Evolutionary conservation across 176 grass and related monocot species (phyloP).

Genomic region (Oryza brachyantha): DNA sequence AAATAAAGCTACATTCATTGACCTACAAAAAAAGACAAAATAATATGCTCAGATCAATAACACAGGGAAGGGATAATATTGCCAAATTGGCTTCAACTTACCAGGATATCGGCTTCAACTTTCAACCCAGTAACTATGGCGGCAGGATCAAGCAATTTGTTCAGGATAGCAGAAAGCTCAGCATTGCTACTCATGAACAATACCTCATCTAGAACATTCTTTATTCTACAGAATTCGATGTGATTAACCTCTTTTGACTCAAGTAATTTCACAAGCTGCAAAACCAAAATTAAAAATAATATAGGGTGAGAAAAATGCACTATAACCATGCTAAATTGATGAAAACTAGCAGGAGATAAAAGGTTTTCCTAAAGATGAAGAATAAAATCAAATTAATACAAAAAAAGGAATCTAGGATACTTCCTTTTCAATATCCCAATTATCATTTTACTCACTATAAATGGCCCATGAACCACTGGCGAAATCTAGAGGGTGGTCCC

Average conservation of each 20-base stretch:
- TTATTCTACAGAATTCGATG: slow-evolving; percentile 94
- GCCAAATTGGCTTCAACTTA: slow-evolving; percentile 38
- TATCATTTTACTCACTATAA: slow-evolving; percentile 1
- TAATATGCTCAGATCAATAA: slow-evolving; percentile 9
- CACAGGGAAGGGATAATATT: not conserved
- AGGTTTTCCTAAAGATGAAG: slow-evolving; percentile 12
- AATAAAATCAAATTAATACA: not conserved
- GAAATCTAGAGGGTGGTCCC: no score
- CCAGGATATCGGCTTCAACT: slow-evolving; percentile 75
- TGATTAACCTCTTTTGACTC: slow-evolving; percentile 97
- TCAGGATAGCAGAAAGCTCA: slow-evolving; percentile 71
- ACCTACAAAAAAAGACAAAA: slow-evolving; percentile 49
- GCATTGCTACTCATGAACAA: slow-evolving; percentile 67
- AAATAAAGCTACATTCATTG: slow-evolving; percentile 77
- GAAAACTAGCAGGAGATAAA: not conserved
- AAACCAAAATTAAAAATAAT: slow-evolving; percentile 33
- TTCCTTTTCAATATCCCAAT: not conserved
- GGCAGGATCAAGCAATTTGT: slow-evolving; percentile 61
- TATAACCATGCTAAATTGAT: slow-evolving; percentile 17
- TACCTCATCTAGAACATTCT: slow-evolving; percentile 82
- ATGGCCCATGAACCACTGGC: not conserved
- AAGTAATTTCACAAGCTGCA: slow-evolving; percentile 95
- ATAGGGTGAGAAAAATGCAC: slow-evolving; percentile 24
- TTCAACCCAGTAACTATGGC: slow-evolving; percentile 76
- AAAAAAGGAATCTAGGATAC: not conserved